A percentile compares a stretch with the other conserved stretches of the same genome.
These are phyloP conservation scores for Entomortierella beljakovae DNA, from an alignment of 192 early-diverging fungal genomes.

Conservation along the genomic window DNA sequence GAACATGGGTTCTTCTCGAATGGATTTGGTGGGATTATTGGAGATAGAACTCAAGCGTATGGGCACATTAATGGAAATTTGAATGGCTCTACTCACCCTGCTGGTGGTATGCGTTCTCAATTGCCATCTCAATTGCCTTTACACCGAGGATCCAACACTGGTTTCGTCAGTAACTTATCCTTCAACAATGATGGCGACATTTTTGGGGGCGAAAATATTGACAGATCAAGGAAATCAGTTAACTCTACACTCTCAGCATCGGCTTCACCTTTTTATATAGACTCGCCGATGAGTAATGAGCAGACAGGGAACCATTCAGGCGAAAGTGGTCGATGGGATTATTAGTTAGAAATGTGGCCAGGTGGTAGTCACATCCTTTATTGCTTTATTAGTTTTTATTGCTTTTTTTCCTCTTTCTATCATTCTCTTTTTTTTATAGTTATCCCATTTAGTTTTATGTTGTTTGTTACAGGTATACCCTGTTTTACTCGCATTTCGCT, in stretches of 20 bases:
- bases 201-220: background rate
- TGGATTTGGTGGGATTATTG: constrained; percentile 51
- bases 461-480: no score
- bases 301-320: constrained; percentile 6
- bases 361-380: no score
- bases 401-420: no score
- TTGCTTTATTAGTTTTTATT: no score
- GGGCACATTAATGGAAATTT: constrained; percentile 5
- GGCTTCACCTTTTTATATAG: constrained; percentile 22
- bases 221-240: background rate
- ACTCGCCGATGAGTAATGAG: constrained; percentile 8
- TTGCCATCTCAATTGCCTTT: background rate
- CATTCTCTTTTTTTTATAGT: no score
- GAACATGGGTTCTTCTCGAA: constrained; percentile 38
- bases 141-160: background rate
- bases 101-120: constrained; percentile 1
- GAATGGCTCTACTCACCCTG: background rate
- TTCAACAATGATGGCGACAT: background rate
- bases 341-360: no score
- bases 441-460: no score
- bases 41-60: constrained; percentile 26
- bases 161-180: constrained; percentile 8
- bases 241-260: constrained; percentile 12
- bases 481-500: no score
- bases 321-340: constrained; percentile 34